Percentiles rank a stretch among this genome's conserved stretches.
Evolutionary conservation across 2,329 filamentous ascomycete genomes (phyloP).

Genomic region (Remersonia thermophila): DNA sequence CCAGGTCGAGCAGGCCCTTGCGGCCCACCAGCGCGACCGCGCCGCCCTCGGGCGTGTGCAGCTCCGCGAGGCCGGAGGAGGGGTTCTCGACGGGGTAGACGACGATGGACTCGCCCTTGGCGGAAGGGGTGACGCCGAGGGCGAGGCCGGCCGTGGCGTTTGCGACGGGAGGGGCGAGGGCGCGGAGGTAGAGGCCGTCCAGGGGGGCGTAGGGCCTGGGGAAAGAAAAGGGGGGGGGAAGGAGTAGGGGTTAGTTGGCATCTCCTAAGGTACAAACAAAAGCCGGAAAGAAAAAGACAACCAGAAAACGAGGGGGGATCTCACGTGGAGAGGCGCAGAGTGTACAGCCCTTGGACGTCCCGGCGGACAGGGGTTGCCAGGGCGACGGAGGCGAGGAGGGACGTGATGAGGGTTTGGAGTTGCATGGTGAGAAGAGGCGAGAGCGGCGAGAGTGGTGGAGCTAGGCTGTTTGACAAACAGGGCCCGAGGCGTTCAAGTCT

Average conservation of each 20-base stretch:
- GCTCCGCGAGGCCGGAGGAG: constrained; percentile 20
- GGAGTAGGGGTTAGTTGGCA: background rate
- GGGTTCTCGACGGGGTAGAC: constrained; percentile 22
- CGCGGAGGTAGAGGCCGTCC: constrained; percentile 23
- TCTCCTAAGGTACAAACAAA: background rate
- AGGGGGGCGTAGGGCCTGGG: constrained; percentile 13
- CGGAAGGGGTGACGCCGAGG: constrained; percentile 19
- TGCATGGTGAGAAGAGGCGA: constrained; percentile 12
- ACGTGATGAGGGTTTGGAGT: constrained; percentile 12
- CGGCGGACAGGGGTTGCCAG: constrained; percentile 12
- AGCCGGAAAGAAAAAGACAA: no score
- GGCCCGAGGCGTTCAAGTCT: no score
- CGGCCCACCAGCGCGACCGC: constrained; percentile 26
- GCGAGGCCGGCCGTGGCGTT: constrained; percentile 21
- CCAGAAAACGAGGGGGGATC: background rate
- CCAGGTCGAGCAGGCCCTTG: constrained; percentile 21
- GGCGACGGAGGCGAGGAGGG: constrained; percentile 9
- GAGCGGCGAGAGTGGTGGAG: no score
- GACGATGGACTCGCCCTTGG: constrained; percentile 10
- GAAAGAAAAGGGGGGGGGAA: no score
- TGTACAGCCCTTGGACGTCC: constrained; percentile 11
- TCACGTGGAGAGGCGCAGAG: constrained; percentile 17
- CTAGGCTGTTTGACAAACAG: no score
- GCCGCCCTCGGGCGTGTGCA: constrained; percentile 20
- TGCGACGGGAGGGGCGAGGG: constrained; percentile 1